These are phyloP conservation scores for Plasmodium inui DNA, from an alignment of 169 alveolate genomes.

Conservation along the genomic window DNA sequence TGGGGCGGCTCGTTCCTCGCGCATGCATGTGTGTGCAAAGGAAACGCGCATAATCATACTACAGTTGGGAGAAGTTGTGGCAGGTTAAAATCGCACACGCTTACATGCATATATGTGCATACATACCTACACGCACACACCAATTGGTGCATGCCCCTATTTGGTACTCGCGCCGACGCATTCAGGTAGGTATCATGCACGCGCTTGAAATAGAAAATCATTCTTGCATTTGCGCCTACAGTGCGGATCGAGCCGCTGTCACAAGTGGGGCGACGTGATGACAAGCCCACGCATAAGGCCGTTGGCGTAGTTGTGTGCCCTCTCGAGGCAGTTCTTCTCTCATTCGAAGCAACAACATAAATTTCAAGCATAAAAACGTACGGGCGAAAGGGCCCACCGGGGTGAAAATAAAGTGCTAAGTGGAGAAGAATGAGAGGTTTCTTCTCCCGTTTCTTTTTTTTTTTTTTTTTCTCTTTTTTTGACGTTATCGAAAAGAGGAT, in stretches of 20 bases:
- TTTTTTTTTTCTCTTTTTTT: background rate
- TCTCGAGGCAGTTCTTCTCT: background rate
- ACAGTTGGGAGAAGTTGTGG: background rate
- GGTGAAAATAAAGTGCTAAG: background rate
- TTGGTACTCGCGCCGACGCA: background rate
- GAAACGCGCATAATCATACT: constrained; percentile 9
- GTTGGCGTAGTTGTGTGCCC: background rate
- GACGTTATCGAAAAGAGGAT: background rate
- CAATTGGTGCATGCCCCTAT: background rate
- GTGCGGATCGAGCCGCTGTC: background rate
- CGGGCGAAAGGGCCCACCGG: background rate
- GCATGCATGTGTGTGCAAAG: background rate
- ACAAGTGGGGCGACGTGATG: background rate
- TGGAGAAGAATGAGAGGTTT: background rate
- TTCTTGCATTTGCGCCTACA: constrained; percentile 5
- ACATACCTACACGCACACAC: background rate
- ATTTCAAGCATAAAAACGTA: background rate
- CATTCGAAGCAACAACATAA: background rate
- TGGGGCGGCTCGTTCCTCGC: background rate
- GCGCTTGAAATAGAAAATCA: constrained; percentile 44
- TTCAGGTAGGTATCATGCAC: constrained; percentile 1
- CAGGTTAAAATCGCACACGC: constrained; percentile 23
- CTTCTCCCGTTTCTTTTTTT: background rate
- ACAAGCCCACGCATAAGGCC: background rate
- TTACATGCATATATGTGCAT: background rate